These are phyloP conservation scores for Mortierella sp. DNA, from an alignment of 371 early-diverging fungal genomes.

Conservation along the genomic window DNA sequence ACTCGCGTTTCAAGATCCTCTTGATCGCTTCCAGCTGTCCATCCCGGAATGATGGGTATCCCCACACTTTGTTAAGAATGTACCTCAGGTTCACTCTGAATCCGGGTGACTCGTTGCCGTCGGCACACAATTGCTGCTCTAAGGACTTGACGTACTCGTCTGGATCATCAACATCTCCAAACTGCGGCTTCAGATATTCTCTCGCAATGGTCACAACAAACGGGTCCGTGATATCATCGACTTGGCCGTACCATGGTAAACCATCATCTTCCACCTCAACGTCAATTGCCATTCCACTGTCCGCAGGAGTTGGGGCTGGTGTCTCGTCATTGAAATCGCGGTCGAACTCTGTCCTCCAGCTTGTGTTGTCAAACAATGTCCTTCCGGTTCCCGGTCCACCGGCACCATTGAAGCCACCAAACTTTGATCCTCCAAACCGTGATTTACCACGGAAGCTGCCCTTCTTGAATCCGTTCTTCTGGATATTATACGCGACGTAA, in stretches of 20 bases:
- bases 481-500: conserved; percentile 48
- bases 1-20: conserved; percentile 57
- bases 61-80: conserved; percentile 55
- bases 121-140: conserved; percentile 9
- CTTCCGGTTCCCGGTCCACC: conserved; percentile 23
- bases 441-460: conserved; percentile 31
- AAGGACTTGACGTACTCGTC: conserved; percentile 38
- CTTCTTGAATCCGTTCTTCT: conserved; percentile 26
- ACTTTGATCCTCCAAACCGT: conserved; percentile 29
- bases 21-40: conserved; percentile 62
- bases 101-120: background rate
- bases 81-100: conserved; percentile 53
- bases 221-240: conserved; percentile 29
- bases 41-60: conserved; percentile 54
- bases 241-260: conserved; percentile 44
- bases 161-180: conserved; percentile 38
- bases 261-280: conserved; percentile 11
- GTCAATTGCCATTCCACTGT: conserved; percentile 3
- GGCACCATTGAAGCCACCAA: conserved; percentile 10
- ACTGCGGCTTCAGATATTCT: conserved; percentile 11
- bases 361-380: conserved; percentile 30
- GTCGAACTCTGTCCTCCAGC: conserved; percentile 43
- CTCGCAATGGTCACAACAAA: conserved; percentile 28
- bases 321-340: conserved; percentile 32
- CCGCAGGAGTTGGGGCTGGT: conserved; percentile 20